Evolutionary conservation across 1,139 yeast genomes (phyloP), one percentile per base, ranked within the genome.

Genomic region (Suhomyces maxii): DNA sequence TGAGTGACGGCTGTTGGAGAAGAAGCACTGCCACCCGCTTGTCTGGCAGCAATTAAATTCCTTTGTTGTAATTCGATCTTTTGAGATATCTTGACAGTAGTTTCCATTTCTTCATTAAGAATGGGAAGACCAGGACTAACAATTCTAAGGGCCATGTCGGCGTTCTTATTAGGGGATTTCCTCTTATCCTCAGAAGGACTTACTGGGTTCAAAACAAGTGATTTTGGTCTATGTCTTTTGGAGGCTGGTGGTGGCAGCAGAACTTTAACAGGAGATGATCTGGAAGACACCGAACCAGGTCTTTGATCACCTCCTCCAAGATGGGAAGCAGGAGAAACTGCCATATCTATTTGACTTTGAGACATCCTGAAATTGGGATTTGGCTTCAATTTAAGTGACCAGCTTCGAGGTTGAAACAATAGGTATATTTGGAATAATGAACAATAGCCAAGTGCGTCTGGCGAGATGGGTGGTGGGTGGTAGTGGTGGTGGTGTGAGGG

Each of bases 51-150:
- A 33, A 79, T 79, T 40, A 79, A 60, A 40, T 65, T 63, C 37
- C 71, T 68, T 55, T 79, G 83, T 51, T 79, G 82, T 43, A 68
- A 70, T 49, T 77, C 76, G 23, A 79, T 79, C 40, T 67, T 58
- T 52, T 73, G 76, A 38, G 80, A 74, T 12, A 73, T 63, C 47
- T 69, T 63, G 42, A 79, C 68, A 1, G 82, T 77, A 34, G 71
- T 58, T 48, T 70, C 70, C 81, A 79, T 76, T 52, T 76, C 79
- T 30, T 68, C 69, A 51, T 65, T 70, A 34, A 77, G 57, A 11
- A 69, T 71, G 3, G 80, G 77, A 34, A 77, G 58, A 0, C 81
- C 81, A n/a, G 83, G 83, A 49, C 71, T 64, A 9, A 72, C 77
- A 31, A 73, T 67, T 34, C 76, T 57, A 39, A 69, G 56, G 10